A percentile compares a stretch with the other conserved stretches of the same genome.
Conservation (phyloP, 2,329 filamentous ascomycete species). For the Neonectria ditissima region DNA sequence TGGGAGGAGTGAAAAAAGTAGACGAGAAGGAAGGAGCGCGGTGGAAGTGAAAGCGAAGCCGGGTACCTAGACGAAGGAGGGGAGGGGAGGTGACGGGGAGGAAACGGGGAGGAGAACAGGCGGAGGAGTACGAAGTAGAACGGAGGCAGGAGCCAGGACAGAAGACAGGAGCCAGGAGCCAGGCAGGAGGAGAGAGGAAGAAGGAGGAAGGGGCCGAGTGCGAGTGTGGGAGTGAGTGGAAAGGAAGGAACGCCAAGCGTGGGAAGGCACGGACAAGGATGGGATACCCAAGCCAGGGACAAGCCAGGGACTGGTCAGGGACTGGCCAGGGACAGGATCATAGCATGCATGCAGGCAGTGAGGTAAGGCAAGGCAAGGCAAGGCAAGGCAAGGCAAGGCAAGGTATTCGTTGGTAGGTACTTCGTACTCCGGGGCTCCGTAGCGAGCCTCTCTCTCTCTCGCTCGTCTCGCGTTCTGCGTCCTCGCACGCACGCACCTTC, state of each 20-base stretch:
- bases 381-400: no score
- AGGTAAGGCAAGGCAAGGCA: background rate
- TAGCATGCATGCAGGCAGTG: background rate
- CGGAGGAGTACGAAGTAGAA: conserved; percentile 18
- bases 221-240: conserved; percentile 7
- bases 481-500: conserved; percentile 6
- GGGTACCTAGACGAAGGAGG: conserved; percentile 5
- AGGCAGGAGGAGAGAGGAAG: conserved; percentile 17
- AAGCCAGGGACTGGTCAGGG: conserved; percentile 16
- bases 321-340: conserved; percentile 4
- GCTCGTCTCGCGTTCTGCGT: background rate
- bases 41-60: conserved; percentile 3
- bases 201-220: background rate
- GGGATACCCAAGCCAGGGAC: conserved; percentile 21
- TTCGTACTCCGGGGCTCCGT: background rate
- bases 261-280: conserved; percentile 26
- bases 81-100: conserved; percentile 26
- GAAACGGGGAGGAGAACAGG: conserved; percentile 8
- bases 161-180: conserved; percentile 16
- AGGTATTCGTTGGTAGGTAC: background rate
- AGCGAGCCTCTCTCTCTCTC: background rate
- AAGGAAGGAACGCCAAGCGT: conserved; percentile 13
- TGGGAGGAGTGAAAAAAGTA: conserved; percentile 23
- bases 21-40: conserved; percentile 27
- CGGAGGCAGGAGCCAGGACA: conserved; percentile 18